Base-by-base conservation (phyloP, 2,329 filamentous ascomycete genomes). In the Cordyceps cateniannulata region DNA sequence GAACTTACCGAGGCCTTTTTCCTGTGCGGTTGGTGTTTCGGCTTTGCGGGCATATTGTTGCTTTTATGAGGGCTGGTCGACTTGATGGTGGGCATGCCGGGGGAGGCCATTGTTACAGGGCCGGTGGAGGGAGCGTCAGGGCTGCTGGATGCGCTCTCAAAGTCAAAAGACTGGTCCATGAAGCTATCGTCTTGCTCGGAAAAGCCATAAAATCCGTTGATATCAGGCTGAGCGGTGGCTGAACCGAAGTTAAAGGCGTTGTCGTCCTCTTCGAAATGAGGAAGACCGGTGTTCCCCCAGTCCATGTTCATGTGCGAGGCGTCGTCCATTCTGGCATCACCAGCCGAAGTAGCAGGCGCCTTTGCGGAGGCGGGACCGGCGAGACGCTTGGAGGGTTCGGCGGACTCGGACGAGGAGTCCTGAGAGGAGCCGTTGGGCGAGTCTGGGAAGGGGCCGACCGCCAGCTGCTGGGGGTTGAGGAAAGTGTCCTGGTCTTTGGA, bases 111-210 rank as follows among this genome's bases (percentile, higher is more conserved):
- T 59, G 75, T 69, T 10, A 63, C 57, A 40, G 64, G 69, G 16
- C 62, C 63, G 12, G 61, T 64, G 38, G 64, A 67, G 16, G 67
- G 52, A 9, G 72, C 74, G 60, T 76, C 79, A 6, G 85, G 83
- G 63, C 83, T 87, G 65, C 79, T 84, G 2, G 82, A 80, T 9
- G 80, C 80, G 65, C 82, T 84, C 18, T 81, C 79, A 67, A 87
- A 86, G 64, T 85, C 81, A 65, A 85, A 84, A 52, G 77, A 73
- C 50, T 75, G 73, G 57, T 79, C 75, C 75, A 81, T 78, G 56
- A 76, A 76, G 65, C 75, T 75, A 62, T 80, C 78, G 60, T 72
- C 70, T 20, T 71, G 65, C n/a, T 71, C 68, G 32, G 64, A 62
- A 60, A 74, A 73, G 40, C 62, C 66, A 55, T 72, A 74, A 6